These are phyloP conservation scores for Aspergillus ostianus DNA, from an alignment of 495 filamentous ascomycete genomes.

Conservation along the genomic window DNA sequence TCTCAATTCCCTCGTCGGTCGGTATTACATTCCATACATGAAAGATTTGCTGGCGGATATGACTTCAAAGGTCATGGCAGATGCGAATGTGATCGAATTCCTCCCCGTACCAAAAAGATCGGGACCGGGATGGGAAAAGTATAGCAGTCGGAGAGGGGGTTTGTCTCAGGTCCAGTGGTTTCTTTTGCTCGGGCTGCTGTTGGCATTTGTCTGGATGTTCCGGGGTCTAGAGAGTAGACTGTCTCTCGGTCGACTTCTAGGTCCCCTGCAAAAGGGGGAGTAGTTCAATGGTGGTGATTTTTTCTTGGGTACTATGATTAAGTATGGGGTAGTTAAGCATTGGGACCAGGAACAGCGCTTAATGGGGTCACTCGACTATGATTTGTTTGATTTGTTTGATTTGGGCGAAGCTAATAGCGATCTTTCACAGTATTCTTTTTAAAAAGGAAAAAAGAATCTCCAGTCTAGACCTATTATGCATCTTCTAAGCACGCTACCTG, in stretches of 20 bases:
- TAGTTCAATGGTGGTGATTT: neutral
- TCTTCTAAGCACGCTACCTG: too few relatives aligned
- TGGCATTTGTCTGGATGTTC: neutral
- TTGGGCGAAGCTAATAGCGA: too few relatives aligned
- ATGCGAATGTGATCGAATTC: conserved; percentile 4
- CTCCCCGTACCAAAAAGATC: conserved; percentile 7
- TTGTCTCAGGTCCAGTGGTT: neutral
- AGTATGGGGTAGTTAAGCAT: too few relatives aligned
- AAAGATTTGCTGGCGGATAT: conserved; percentile 18
- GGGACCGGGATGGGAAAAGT: conserved; percentile 11
- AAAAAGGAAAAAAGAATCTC: too few relatives aligned
- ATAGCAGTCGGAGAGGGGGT: neutral
- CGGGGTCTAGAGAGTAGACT: neutral
- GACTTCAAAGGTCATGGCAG: conserved; percentile 19
- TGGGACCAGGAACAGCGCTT: too few relatives aligned
- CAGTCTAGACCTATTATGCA: too few relatives aligned
- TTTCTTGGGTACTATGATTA: too few relatives aligned
- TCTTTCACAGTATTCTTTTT: too few relatives aligned
- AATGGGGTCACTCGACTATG: too few relatives aligned
- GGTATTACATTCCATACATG: conserved; percentile 17
- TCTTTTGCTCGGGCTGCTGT: neutral
- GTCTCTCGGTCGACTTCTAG: neutral
- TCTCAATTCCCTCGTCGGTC: conserved; percentile 11
- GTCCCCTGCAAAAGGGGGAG: neutral
- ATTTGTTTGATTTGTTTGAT: too few relatives aligned